Conservation (phyloP, 179 eudicot species). For the Silene coronaria region DNA sequence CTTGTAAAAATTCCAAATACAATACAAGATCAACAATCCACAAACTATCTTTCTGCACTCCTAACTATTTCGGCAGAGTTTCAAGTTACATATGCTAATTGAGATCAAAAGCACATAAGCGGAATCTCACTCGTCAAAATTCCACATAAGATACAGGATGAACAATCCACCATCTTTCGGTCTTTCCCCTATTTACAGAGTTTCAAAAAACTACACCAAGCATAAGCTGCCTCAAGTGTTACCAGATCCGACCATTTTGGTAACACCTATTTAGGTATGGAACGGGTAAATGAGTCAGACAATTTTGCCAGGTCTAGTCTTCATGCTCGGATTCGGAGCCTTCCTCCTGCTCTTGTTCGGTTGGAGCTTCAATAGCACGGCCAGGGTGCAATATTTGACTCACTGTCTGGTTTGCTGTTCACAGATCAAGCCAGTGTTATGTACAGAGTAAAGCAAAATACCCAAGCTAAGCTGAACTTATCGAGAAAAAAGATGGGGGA, state of each 20-base stretch:
- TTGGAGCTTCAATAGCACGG: slow-evolving; percentile 22
- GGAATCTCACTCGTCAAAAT: not conserved
- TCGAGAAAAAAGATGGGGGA: not conserved
- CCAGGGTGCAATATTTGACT: slow-evolving; percentile 36
- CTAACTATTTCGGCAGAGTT: no score
- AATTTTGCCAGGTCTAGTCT: slow-evolving; percentile 13
- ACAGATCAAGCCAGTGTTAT: not conserved
- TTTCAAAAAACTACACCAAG: not conserved
- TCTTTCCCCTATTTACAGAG: slow-evolving; percentile 7
- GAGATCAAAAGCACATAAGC: no score
- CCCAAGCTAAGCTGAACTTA: slow-evolving; percentile 14
- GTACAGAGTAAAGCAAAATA: not conserved
- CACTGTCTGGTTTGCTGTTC: slow-evolving; percentile 41
- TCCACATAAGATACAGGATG: not conserved
- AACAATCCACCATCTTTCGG: slow-evolving; percentile 4
- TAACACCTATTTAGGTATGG: not conserved
- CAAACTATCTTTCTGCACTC: no score
- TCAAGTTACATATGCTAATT: no score
- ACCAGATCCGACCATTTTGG: not conserved
- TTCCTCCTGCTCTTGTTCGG: slow-evolving; percentile 21
- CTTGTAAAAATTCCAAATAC: no score
- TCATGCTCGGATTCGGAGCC: slow-evolving; percentile 26
- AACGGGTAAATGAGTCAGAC: not conserved
- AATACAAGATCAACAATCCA: no score
- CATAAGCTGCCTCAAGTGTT: not conserved